A percentile compares a stretch with the other conserved stretches of the same genome.
Conservation (phyloP, 352 stramenopile species). For the Globisporangium spinosum region DNA sequence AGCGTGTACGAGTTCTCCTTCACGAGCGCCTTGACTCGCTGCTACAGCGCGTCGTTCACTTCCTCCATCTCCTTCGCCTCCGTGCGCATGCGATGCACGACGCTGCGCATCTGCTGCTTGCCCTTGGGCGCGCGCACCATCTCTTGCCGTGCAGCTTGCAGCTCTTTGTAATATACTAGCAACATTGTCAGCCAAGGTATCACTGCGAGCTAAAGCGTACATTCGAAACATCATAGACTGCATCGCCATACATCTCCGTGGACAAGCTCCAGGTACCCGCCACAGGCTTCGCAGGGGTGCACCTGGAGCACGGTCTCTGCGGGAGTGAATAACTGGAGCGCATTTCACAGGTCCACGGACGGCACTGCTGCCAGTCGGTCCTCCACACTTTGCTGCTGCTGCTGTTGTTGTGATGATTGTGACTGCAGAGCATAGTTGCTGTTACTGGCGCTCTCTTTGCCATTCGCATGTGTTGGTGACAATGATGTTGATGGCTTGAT, state of each 20-base stretch:
- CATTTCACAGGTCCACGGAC: slow-evolving; percentile 68
- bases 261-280: slow-evolving; percentile 70
- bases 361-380: slow-evolving; percentile 55
- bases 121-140: slow-evolving; percentile 62
- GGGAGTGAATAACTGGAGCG: slow-evolving; percentile 65
- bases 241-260: slow-evolving; percentile 52
- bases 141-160: slow-evolving; percentile 57
- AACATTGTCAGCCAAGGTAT: not conserved
- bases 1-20: slow-evolving; percentile 79
- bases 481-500: slow-evolving; percentile 1
- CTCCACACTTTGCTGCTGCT: slow-evolving; percentile 15
- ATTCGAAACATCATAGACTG: no score
- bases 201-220: no score
- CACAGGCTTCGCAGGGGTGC: slow-evolving; percentile 69
- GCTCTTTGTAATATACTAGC: slow-evolving; percentile 34
- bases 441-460: slow-evolving; percentile 1
- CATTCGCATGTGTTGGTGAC: not conserved
- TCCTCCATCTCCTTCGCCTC: slow-evolving; percentile 75
- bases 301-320: slow-evolving; percentile 70
- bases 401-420: slow-evolving; percentile 1
- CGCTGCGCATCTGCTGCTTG: slow-evolving; percentile 62
- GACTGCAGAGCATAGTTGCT: not conserved
- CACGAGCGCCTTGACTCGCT: slow-evolving; percentile 64
- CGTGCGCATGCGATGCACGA: slow-evolving; percentile 59
- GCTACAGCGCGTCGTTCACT: slow-evolving; percentile 69